Evolutionary conservation across 257 asterid species (phyloP), one percentile per base, ranked within the genome.

Genomic region (Solanum ossicruentum): DNA sequence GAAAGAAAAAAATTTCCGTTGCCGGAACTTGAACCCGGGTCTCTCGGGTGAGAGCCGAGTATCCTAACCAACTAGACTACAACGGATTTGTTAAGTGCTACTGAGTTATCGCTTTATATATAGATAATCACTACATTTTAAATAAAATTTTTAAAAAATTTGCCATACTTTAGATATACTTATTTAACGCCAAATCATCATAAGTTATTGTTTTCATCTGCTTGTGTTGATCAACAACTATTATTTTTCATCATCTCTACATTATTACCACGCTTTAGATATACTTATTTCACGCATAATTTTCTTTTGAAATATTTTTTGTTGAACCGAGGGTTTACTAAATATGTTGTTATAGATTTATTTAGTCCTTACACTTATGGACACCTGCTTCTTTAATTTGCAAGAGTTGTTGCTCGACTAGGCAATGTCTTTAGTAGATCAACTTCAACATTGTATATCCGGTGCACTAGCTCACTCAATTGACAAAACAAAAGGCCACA

Each of bases 41-140:
- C 97, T 90, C 94, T 90, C 41, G 93, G 98, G 98, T 94, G 98
- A 96, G 98, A 93, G 98, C 95, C 97, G 95, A 94, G 95, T 93
- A 93, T 94, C 96, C 97, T 93, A 51, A 94, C 98, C 99, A 93
- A 41, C 98, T 93, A 95, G 97, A 94, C 96, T 92, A 65, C 72
- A 65, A 28, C 72, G 45, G 72, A 65, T 65, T 13, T 65, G 45
- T 0, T 32, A 32, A 0, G 36, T 32, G 0, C 0, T 32, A 3
- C 1, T 32, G 36, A 28, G 32, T 28, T 26, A 26, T 1, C 1
- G n/a, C n/a, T n/a, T n/a, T n/a, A n/a, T n/a, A n/a, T n/a, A n/a
- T n/a, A n/a, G 32, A 2, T 28, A 28, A 28, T 28, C 32, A 28
- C 32, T 2, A 28, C 32, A 28, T 28, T 28, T 32, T 32, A 32